Percentiles rank a stretch among this genome's conserved stretches.
Conservation (phyloP, 176 grass and related monocot genomes). For the Bothriochloa decipiens region DNA sequence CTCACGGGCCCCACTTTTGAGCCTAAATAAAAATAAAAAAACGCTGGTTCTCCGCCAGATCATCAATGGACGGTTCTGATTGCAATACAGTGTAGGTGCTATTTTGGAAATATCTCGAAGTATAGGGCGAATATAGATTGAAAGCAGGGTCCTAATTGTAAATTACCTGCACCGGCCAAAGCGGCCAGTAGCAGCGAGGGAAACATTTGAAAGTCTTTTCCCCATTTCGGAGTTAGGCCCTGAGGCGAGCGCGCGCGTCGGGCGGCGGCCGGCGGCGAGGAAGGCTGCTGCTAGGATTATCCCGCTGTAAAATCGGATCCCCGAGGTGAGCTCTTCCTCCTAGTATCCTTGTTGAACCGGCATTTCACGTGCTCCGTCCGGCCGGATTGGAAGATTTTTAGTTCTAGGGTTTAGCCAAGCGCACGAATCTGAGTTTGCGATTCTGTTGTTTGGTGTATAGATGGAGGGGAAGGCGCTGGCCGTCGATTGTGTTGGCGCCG, state of each 20-base stretch:
- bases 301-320: neutral
- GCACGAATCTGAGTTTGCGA: neutral
- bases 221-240: neutral
- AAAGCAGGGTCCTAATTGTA: neutral
- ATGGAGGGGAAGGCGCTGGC: slow-evolving; percentile 38
- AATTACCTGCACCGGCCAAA: neutral
- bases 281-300: slow-evolving; percentile 3
- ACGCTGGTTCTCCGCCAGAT: neutral
- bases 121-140: neutral
- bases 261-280: neutral
- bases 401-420: slow-evolving; percentile 41
- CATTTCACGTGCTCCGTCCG: neutral
- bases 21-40: too few species aligned
- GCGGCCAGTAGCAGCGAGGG: slow-evolving; percentile 23
- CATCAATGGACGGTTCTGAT: neutral
- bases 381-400: slow-evolving; percentile 8
- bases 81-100: neutral
- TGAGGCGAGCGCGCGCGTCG: slow-evolving; percentile 3
- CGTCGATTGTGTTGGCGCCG: slow-evolving; percentile 14
- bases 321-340: neutral
- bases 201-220: slow-evolving; percentile 34
- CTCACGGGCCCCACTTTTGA: neutral
- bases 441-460: neutral
- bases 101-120: neutral
- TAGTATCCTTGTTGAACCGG: neutral